phyloP scores from a whole-genome alignment of 1,284 basidiomycete genomes.

The Neolentinus lepideus region DNA sequence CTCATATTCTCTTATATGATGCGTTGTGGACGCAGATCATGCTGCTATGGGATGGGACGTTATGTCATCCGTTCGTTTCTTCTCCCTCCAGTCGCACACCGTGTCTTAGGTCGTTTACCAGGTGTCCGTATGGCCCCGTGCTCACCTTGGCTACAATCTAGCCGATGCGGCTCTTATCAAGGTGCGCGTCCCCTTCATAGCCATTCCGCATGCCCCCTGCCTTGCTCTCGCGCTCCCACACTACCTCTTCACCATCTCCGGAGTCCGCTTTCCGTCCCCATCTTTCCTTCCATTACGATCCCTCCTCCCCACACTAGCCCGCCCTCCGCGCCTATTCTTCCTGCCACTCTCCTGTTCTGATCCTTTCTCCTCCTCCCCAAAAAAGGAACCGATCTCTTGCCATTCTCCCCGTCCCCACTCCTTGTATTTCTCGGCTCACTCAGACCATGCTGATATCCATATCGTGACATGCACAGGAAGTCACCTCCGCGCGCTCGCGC shows the following conservation, averaged over 20 bases:
- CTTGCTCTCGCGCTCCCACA: not conserved
- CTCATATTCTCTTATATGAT: too few species aligned
- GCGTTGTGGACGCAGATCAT: too few species aligned
- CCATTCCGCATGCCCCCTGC: too few species aligned
- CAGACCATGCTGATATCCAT: too few species aligned
- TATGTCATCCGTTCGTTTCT: not conserved
- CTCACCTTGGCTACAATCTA: not conserved
- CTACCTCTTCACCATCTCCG: too few species aligned
- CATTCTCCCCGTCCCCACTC: not conserved
- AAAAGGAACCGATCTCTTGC: too few species aligned
- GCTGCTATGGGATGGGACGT: not conserved
- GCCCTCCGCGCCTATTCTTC: too few species aligned
- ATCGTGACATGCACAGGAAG: slow-evolving; percentile 12
- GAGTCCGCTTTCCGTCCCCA: too few species aligned
- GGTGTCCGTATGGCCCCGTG: slow-evolving; percentile 4
- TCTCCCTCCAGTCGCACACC: not conserved
- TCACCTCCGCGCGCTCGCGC: slow-evolving; percentile 15
- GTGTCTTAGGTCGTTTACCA: not conserved
- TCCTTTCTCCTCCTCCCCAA: too few species aligned
- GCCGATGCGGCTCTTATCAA: slow-evolving; percentile 10
- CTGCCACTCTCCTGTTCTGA: too few species aligned
- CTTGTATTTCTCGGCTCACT: not conserved
- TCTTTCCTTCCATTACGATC: too few species aligned
- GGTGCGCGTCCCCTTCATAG: not conserved
- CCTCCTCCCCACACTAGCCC: too few species aligned